phyloP scores from a whole-genome alignment of 1,284 basidiomycete genomes.

The Schizophyllum amplum region DNA sequence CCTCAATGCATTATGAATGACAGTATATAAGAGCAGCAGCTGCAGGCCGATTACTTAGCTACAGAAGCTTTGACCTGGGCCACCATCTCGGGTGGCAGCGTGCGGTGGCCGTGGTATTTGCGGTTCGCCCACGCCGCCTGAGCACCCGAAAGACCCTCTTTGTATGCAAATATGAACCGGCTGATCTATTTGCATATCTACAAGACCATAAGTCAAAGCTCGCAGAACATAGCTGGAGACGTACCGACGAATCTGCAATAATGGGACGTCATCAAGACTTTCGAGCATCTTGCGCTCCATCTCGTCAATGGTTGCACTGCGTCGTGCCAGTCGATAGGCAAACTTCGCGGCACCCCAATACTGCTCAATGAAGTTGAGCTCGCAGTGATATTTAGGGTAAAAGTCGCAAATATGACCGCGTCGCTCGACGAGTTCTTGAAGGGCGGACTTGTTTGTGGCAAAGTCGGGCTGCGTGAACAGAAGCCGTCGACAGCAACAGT shows the following conservation, averaged over 20 bases:
- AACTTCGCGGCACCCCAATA: constrained; percentile 16
- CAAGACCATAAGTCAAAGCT: not conserved
- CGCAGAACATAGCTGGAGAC: not conserved
- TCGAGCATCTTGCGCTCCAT: not conserved
- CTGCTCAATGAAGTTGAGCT: constrained; percentile 15
- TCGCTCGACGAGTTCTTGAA: constrained; percentile 16
- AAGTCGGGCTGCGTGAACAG: constrained; percentile 23
- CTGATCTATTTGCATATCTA: constrained; percentile 4
- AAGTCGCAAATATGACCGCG: constrained; percentile 12
- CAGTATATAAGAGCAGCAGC: too few species aligned
- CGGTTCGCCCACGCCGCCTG: constrained; percentile 6
- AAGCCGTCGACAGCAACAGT: constrained; percentile 17
- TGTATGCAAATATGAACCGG: constrained; percentile 4
- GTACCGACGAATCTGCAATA: not conserved
- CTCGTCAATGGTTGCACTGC: not conserved
- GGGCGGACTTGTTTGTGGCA: constrained; percentile 15
- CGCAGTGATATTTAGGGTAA: constrained; percentile 17
- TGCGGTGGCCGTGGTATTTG: constrained; percentile 4
- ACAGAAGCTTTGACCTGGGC: too few species aligned
- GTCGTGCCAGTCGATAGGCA: constrained; percentile 4
- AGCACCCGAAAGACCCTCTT: constrained; percentile 2
- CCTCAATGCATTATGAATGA: too few species aligned
- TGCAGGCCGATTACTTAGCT: too few species aligned
- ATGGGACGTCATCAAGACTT: not conserved
- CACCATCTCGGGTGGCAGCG: constrained; percentile 1